phyloP scores from a whole-genome alignment of 1,284 basidiomycete genomes.

The Acaromyces ingoldii region DNA sequence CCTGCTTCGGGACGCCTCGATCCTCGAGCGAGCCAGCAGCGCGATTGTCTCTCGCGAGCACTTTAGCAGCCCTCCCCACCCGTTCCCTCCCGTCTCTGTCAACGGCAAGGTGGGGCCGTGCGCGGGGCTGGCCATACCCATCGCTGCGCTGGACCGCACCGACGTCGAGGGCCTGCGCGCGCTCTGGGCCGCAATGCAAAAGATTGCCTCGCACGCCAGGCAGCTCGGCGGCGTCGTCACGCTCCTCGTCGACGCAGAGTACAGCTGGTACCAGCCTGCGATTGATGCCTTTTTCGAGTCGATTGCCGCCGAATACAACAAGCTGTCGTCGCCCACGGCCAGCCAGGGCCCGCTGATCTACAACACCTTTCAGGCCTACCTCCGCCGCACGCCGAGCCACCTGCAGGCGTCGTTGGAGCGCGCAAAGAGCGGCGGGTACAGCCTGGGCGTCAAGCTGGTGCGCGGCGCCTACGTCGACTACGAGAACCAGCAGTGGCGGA shows the following conservation, averaged over 20 bases:
- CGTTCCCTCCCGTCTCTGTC: slow-evolving; percentile 25
- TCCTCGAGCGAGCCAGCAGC: slow-evolving; percentile 33
- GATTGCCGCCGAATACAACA: slow-evolving; percentile 37
- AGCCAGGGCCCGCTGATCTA: slow-evolving; percentile 28
- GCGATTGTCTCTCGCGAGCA: slow-evolving; percentile 37
- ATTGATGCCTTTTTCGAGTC: slow-evolving; percentile 45
- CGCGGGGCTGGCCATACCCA: slow-evolving; percentile 33
- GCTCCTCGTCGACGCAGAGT: slow-evolving; percentile 40
- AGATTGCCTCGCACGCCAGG: slow-evolving; percentile 24
- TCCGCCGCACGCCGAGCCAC: slow-evolving; percentile 62
- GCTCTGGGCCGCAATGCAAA: slow-evolving; percentile 32
- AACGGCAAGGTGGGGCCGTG: slow-evolving; percentile 29
- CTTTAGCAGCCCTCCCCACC: slow-evolving; percentile 35
- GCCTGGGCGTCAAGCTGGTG: slow-evolving; percentile 87
- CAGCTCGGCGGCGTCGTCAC: slow-evolving; percentile 33
- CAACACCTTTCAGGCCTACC: slow-evolving; percentile 44
- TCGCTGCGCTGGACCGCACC: slow-evolving; percentile 23
- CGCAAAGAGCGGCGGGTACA: slow-evolving; percentile 66
- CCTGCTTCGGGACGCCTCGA: slow-evolving; percentile 28
- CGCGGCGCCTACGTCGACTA: slow-evolving; percentile 85
- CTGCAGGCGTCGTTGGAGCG: slow-evolving; percentile 66
- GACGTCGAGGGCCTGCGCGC: slow-evolving; percentile 33
- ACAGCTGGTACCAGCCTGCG: slow-evolving; percentile 42
- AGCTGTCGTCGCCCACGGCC: slow-evolving; percentile 4
- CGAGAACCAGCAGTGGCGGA: slow-evolving; percentile 57